Conservation (phyloP, 2,329 filamentous ascomycete species). For the Colletotrichum destructivum region DNA sequence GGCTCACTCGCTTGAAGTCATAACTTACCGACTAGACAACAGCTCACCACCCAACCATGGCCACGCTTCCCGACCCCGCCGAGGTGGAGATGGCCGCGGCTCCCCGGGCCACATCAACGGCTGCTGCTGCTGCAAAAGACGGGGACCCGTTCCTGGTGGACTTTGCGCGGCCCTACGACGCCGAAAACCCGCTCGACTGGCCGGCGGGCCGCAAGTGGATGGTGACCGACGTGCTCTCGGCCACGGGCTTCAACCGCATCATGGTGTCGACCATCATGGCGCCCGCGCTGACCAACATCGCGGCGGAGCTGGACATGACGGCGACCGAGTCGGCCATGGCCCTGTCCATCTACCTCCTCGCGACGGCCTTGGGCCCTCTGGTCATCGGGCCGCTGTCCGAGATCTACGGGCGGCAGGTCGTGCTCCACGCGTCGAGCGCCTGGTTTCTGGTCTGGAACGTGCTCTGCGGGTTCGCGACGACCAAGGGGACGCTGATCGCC, state of each 20-base stretch:
- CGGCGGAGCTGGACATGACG: conserved; percentile 66
- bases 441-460: conserved; percentile 67
- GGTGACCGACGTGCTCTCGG: conserved; percentile 63
- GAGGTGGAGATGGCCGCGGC: neutral
- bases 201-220: conserved; percentile 61
- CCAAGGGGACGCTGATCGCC: conserved; percentile 59
- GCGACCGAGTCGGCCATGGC: conserved; percentile 63
- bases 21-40: neutral
- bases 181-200: conserved; percentile 59
- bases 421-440: conserved; percentile 61
- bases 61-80: neutral
- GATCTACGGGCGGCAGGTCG: conserved; percentile 59
- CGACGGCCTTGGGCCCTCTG: conserved; percentile 61
- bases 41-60: neutral
- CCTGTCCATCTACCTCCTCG: conserved; percentile 60
- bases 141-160: conserved; percentile 10
- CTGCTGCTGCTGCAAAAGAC: neutral
- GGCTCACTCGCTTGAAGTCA: neutral
- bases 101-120: neutral
- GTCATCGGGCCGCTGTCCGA: conserved; percentile 63
- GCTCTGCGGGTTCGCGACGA: conserved; percentile 57
- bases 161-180: conserved; percentile 49
- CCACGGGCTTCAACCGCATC: conserved; percentile 66
- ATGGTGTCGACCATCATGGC: conserved; percentile 68
- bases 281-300: conserved; percentile 64